A percentile compares a stretch with the other conserved stretches of the same genome.
These are phyloP conservation scores for Calendula officinalis DNA, from an alignment of 129 eudicot species.

Conservation along the genomic window DNA sequence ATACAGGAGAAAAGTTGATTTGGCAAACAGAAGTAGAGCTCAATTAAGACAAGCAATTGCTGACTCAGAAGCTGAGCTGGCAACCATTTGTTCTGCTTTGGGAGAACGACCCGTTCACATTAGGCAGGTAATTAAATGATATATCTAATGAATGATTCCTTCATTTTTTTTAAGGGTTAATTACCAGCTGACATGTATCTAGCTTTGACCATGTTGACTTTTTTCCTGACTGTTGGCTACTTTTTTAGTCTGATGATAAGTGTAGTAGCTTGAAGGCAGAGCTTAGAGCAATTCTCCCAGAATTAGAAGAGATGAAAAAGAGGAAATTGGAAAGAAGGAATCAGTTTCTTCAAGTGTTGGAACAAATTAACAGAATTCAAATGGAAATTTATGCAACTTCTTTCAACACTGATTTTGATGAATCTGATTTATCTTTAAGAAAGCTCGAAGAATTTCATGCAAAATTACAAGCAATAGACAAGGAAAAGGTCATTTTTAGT, in stretches of 20 bases:
- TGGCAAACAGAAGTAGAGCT: conserved; percentile 70
- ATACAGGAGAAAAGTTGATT: conserved; percentile 79
- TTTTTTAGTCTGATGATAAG: conserved; percentile 64
- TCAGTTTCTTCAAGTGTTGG: conserved; percentile 63
- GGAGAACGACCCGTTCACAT: conserved; percentile 83
- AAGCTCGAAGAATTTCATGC: conserved; percentile 71
- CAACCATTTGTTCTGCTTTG: conserved; percentile 78
- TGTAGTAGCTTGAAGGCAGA: conserved; percentile 77
- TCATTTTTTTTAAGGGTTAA: not conserved
- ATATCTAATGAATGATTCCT: not conserved
- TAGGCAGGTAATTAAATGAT: conserved; percentile 54
- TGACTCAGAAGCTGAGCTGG: conserved; percentile 85
- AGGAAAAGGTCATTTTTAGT: conserved; percentile 61
- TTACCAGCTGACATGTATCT: no score
- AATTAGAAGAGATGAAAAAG: conserved; percentile 81
- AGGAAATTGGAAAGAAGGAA: conserved; percentile 65
- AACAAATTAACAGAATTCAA: conserved; percentile 62
- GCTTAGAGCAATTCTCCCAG: conserved; percentile 66
- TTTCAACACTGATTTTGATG: conserved; percentile 47
- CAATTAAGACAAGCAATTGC: conserved; percentile 77
- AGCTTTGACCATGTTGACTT: not conserved
- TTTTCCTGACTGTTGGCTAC: not conserved
- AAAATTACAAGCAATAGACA: conserved; percentile 68
- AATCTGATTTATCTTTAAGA: conserved; percentile 67
- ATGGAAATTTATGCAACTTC: conserved; percentile 50